These are phyloP conservation scores for Shiraia bambusicola DNA, from an alignment of 2,329 filamentous ascomycete genomes.

Conservation along the genomic window DNA sequence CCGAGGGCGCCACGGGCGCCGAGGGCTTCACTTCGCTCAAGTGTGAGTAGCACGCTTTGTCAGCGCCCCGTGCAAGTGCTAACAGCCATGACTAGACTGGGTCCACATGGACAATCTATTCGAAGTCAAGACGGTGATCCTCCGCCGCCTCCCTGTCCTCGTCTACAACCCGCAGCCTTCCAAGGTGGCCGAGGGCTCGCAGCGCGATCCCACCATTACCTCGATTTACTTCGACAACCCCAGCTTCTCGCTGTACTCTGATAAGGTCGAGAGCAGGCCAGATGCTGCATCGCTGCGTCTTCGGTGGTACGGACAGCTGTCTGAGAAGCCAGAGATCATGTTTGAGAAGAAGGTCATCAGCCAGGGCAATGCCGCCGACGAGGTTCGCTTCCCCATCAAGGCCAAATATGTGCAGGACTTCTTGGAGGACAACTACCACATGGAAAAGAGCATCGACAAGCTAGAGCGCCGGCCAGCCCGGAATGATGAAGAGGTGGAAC, in stretches of 20 bases:
- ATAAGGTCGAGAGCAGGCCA: constrained; percentile 75
- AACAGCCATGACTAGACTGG: constrained; percentile 69
- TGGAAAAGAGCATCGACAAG: constrained; percentile 88
- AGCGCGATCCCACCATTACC: constrained; percentile 84
- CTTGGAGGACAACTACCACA: constrained; percentile 81
- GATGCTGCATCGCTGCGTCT: constrained; percentile 82
- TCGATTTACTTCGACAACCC: constrained; percentile 94
- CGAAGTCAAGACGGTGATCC: constrained; percentile 94
- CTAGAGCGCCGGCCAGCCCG: constrained; percentile 75
- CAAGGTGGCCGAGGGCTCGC: constrained; percentile 75
- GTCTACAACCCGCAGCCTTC: constrained; percentile 88
- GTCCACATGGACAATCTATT: constrained; percentile 92
- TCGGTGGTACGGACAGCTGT: constrained; percentile 87
- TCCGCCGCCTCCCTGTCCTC: constrained; percentile 85
- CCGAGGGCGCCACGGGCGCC: constrained; percentile 44
- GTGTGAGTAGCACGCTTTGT: constrained; percentile 56
- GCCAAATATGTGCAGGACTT: constrained; percentile 91
- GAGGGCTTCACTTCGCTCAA: constrained; percentile 85
- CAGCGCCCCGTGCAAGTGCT: constrained; percentile 23
- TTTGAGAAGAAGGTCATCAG: constrained; percentile 88
- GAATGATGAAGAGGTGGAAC: constrained; percentile 64
- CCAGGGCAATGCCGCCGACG: constrained; percentile 73
- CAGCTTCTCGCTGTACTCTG: constrained; percentile 80
- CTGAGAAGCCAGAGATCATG: constrained; percentile 74
- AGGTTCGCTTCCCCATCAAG: constrained; percentile 82